phyloP scores from a whole-genome alignment of 306 rosid genomes.

The Trifolium subterraneum region DNA sequence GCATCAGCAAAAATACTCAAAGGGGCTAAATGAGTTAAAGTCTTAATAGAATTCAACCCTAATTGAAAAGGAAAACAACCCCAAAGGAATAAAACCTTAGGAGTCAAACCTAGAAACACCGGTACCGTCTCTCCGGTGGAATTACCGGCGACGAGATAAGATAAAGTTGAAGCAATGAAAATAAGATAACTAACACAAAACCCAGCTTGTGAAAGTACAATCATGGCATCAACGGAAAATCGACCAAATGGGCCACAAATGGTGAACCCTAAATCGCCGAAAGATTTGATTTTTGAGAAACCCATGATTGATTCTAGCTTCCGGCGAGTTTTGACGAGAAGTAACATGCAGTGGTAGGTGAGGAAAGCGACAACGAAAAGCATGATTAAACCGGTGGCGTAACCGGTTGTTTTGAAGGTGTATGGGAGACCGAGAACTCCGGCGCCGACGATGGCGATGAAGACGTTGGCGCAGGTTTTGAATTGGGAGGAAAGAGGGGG shows the following conservation, averaged over 20 bases:
- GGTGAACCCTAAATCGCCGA: slow-evolving; percentile 71
- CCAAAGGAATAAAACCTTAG: slow-evolving; percentile 62
- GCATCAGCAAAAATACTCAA: slow-evolving; percentile 73
- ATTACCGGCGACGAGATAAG: slow-evolving; percentile 38
- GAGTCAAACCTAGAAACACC: slow-evolving; percentile 51
- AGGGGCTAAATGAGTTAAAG: slow-evolving; percentile 77
- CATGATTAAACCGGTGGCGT: slow-evolving; percentile 59
- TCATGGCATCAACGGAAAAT: slow-evolving; percentile 62
- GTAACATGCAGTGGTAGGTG: slow-evolving; percentile 82
- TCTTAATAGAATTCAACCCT: slow-evolving; percentile 66
- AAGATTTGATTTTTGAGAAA: slow-evolving; percentile 57
- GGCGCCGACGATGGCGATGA: slow-evolving; percentile 73
- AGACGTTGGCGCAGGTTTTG: slow-evolving; percentile 74
- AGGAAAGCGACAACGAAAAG: slow-evolving; percentile 58
- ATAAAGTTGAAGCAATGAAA: slow-evolving; percentile 61
- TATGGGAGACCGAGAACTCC: slow-evolving; percentile 81
- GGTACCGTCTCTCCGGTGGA: neutral
- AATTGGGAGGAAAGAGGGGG: slow-evolving; percentile 55
- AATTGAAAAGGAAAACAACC: slow-evolving; percentile 73
- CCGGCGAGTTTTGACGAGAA: slow-evolving; percentile 67
- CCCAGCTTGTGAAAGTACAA: slow-evolving; percentile 70
- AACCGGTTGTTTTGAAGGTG: slow-evolving; percentile 70
- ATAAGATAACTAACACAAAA: slow-evolving; percentile 77
- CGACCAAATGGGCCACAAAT: slow-evolving; percentile 63
- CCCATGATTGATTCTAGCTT: slow-evolving; percentile 54